These are phyloP conservation scores for Atractiella rhizophila DNA, from an alignment of 768 basidiomycete species.

Conservation along the genomic window DNA sequence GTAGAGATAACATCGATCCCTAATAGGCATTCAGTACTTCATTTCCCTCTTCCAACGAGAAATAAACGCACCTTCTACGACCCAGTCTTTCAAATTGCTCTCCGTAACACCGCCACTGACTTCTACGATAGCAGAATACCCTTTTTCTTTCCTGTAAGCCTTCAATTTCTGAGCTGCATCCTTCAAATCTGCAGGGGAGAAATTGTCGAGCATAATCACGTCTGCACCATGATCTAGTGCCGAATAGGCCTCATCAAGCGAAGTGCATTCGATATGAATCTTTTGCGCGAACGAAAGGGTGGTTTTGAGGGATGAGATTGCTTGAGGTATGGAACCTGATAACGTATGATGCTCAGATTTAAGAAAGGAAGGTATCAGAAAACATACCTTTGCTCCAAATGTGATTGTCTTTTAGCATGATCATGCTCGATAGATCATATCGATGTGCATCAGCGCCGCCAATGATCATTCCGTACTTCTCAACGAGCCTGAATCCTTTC, in stretches of 20 bases:
- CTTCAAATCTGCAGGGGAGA: slow-evolving; percentile 30
- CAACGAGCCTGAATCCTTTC: slow-evolving; percentile 71
- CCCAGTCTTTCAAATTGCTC: slow-evolving; percentile 47
- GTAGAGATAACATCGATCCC: slow-evolving; percentile 90
- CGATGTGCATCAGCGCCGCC: slow-evolving; percentile 90
- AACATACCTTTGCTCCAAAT: slow-evolving; percentile 74
- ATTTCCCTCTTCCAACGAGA: neutral
- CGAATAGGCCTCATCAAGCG: slow-evolving; percentile 74
- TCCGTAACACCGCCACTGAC: slow-evolving; percentile 89
- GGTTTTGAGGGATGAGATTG: slow-evolving; percentile 56
- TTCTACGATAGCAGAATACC: slow-evolving; percentile 71
- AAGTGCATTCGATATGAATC: slow-evolving; percentile 77
- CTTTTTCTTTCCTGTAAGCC: slow-evolving; percentile 26
- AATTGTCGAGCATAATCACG: slow-evolving; percentile 20
- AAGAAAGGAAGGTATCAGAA: no score
- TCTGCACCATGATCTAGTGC: slow-evolving; percentile 65
- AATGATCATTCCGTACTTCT: slow-evolving; percentile 91
- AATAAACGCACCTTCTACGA: slow-evolving; percentile 46
- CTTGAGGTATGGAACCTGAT: slow-evolving; percentile 66
- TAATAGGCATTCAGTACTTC: slow-evolving; percentile 18
- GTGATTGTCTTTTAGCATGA: slow-evolving; percentile 99
- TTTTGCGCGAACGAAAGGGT: slow-evolving; percentile 78
- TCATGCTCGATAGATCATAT: slow-evolving; percentile 93
- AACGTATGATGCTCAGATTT: neutral
- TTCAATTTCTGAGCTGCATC: slow-evolving; percentile 43